Conservation (phyloP, 495 filamentous ascomycete species). For the Darksidea phi region DNA sequence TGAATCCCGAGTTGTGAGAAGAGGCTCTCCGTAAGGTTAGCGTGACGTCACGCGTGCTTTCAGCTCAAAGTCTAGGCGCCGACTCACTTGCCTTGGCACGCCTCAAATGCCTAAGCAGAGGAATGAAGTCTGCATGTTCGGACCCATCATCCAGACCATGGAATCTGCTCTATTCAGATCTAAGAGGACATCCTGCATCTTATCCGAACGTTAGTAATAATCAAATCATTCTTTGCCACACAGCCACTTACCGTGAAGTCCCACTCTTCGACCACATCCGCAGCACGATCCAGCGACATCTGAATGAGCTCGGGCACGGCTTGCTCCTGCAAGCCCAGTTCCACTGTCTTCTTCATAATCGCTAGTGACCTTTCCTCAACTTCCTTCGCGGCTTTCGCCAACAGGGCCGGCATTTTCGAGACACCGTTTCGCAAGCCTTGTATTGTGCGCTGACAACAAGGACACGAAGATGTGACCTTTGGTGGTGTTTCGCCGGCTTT, state of each 20-base stretch:
- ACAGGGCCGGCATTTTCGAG: slow-evolving; percentile 31
- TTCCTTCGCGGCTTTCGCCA: slow-evolving; percentile 47
- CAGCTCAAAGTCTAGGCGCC: no score
- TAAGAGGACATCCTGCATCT: slow-evolving; percentile 9
- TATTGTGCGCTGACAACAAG: slow-evolving; percentile 48
- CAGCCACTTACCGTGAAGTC: slow-evolving; percentile 6
- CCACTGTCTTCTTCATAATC: slow-evolving; percentile 40
- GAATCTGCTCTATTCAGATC: not conserved
- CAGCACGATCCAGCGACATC: not conserved
- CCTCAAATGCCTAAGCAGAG: no score
- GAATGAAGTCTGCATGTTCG: not conserved
- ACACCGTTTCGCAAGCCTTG: slow-evolving; percentile 47
- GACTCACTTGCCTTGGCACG: no score
- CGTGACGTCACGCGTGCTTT: no score
- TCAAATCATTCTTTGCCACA: not conserved
- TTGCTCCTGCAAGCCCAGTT: slow-evolving; percentile 8
- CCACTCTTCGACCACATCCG: slow-evolving; percentile 8
- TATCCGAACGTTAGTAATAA: not conserved
- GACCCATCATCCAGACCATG: slow-evolving; percentile 14
- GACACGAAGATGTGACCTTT: slow-evolving; percentile 53
- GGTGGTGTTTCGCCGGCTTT: slow-evolving; percentile 55
- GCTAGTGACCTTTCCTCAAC: slow-evolving; percentile 39
- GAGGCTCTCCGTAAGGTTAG: no score
- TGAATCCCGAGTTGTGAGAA: no score
- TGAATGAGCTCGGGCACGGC: not conserved